These are phyloP conservation scores for Torulaspora maleeae DNA, from an alignment of 805 yeast species.

Conservation along the genomic window DNA sequence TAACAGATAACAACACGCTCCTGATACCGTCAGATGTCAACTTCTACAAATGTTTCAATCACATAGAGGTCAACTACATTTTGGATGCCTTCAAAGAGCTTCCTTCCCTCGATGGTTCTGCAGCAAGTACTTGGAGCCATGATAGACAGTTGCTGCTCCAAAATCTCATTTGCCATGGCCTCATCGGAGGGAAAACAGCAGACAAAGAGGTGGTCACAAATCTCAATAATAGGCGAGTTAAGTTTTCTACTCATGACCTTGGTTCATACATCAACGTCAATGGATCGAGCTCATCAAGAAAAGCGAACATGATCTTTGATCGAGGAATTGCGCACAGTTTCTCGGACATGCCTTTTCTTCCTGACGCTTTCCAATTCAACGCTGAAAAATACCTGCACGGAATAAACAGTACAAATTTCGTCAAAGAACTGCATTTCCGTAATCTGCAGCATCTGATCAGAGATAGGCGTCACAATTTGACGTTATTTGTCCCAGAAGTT, in stretches of 20 bases:
- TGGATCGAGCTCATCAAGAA: conserved; percentile 31
- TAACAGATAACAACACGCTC: conserved; percentile 39
- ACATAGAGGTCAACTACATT: conserved; percentile 46
- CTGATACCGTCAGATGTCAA: conserved; percentile 45
- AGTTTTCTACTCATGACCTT: conserved; percentile 22
- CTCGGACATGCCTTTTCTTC: conserved; percentile 30
- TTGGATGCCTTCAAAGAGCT: conserved; percentile 16
- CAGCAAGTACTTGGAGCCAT: conserved; percentile 18
- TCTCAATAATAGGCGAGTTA: conserved; percentile 25
- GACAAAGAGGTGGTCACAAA: conserved; percentile 15
- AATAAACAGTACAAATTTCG: conserved; percentile 55
- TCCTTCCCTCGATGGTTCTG: conserved; percentile 8
- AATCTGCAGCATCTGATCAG: conserved; percentile 53
- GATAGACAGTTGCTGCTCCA: conserved; percentile 21
- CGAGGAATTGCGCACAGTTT: conserved; percentile 51
- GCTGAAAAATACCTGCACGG: conserved; percentile 58
- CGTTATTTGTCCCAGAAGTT: conserved; percentile 53
- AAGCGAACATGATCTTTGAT: conserved; percentile 41
- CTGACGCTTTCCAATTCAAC: conserved; percentile 39
- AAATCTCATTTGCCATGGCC: conserved; percentile 39
- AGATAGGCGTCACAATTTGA: conserved; percentile 45
- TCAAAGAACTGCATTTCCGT: conserved; percentile 63
- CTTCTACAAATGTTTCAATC: conserved; percentile 34
- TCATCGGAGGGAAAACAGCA: conserved; percentile 42
- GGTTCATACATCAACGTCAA: conserved; percentile 40